phyloP scores from a whole-genome alignment of 2,329 filamentous ascomycete genomes.

The Microcyclospora pomicola region DNA sequence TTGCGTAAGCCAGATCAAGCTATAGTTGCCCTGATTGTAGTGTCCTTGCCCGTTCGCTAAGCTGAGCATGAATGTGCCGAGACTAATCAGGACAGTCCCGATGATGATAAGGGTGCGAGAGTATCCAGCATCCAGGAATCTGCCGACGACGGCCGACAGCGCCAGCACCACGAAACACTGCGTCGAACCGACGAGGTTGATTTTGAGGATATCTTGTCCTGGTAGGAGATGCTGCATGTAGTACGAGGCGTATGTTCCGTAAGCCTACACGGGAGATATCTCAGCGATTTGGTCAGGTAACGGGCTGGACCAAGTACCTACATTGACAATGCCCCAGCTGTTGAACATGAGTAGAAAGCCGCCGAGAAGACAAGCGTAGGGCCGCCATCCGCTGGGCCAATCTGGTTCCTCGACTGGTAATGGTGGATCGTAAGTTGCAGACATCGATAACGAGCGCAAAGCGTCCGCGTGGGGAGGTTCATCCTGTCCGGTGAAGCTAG shows the following conservation, averaged over 20 bases:
- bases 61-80: constrained; percentile 33
- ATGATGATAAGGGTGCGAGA: constrained; percentile 26
- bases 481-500: too few species aligned
- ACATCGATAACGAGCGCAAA: constrained; percentile 4
- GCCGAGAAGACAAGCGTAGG: constrained; percentile 31
- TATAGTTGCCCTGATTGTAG: constrained; percentile 26
- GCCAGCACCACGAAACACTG: constrained; percentile 34
- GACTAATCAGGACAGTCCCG: constrained; percentile 29
- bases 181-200: constrained; percentile 36
- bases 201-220: constrained; percentile 25
- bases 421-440: background rate
- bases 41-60: constrained; percentile 26
- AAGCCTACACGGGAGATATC: constrained; percentile 17
- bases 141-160: constrained; percentile 33
- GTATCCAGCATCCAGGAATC: constrained; percentile 35
- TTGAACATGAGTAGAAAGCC: constrained; percentile 37
- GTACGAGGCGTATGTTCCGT: constrained; percentile 37
- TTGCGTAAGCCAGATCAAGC: constrained; percentile 33
- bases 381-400: constrained; percentile 33
- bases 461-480: background rate
- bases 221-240: constrained; percentile 34
- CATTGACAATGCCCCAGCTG: constrained; percentile 14
- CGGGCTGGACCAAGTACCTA: constrained; percentile 1
- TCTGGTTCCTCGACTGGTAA: constrained; percentile 18
- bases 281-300: background rate